Conservation (phyloP, 805 yeast species). For the Wickerhamiella vanderwaltii region DNA sequence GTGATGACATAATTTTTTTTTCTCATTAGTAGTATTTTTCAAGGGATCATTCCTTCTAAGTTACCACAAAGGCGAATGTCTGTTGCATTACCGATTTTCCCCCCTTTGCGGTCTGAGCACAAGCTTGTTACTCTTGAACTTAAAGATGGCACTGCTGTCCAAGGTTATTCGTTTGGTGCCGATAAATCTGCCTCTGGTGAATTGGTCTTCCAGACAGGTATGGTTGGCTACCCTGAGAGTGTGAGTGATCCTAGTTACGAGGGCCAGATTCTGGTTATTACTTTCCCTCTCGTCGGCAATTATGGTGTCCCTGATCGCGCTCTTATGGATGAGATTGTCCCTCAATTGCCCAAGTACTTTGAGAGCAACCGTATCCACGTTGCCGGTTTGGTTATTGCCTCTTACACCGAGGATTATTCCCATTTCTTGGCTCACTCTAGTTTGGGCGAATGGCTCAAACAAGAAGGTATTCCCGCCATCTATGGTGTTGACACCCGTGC, state of each 20-base stretch:
- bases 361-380: conserved; percentile 88
- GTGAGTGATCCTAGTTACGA: conserved; percentile 96
- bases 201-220: conserved; percentile 97
- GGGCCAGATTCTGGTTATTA: conserved; percentile 92
- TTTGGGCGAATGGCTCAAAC: conserved; percentile 84
- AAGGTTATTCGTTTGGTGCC: conserved; percentile 97
- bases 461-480: conserved; percentile 85
- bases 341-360: conserved; percentile 76
- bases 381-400: conserved; percentile 94
- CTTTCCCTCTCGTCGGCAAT: conserved; percentile 94
- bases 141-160: conserved; percentile 71
- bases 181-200: conserved; percentile 85
- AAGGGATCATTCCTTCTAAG: conserved; percentile 3
- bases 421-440: conserved; percentile 90
- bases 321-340: conserved; percentile 58
- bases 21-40: neutral
- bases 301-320: conserved; percentile 96
- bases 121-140: conserved; percentile 78
- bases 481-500: conserved; percentile 97
- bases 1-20: conserved; percentile 10
- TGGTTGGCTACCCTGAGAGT: conserved; percentile 98
- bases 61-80: conserved; percentile 11
- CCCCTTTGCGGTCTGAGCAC: conserved; percentile 76
- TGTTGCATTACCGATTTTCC: conserved; percentile 67
- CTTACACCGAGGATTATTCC: conserved; percentile 90